Conservation (phyloP, 176 grass and related monocot species). For the Musa troglodytarum region DNA sequence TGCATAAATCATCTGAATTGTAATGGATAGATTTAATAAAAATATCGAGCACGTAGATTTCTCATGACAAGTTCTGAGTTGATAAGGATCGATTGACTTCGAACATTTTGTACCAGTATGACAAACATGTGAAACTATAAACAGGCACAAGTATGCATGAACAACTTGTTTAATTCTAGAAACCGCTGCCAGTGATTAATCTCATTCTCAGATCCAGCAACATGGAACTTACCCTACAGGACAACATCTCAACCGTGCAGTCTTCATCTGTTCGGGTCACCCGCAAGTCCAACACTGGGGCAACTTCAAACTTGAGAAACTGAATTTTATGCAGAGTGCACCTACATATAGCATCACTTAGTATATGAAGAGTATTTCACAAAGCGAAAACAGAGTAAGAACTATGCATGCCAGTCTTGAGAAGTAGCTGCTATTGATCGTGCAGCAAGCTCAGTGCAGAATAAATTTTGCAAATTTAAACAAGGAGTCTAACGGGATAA, state of each 20-base stretch:
- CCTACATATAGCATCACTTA: constrained; percentile 19
- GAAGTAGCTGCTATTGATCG: background rate
- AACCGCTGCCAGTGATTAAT: no score
- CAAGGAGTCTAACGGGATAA: background rate
- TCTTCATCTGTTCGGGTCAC: constrained; percentile 42
- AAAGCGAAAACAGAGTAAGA: background rate
- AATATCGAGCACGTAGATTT: no score
- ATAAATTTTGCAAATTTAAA: background rate
- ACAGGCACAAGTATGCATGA: no score
- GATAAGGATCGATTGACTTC: no score
- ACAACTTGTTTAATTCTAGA: no score
- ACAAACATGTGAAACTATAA: no score
- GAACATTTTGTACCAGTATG: no score
- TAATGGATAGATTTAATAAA: no score
- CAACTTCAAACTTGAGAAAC: constrained; percentile 60
- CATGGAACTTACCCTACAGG: constrained; percentile 43
- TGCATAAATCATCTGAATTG: no score
- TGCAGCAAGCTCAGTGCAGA: background rate
- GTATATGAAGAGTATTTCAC: background rate
- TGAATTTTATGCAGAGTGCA: constrained; percentile 65
- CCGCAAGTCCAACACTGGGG: constrained; percentile 64
- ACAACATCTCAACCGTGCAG: constrained; percentile 85
- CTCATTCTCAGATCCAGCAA: no score
- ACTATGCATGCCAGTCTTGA: background rate
- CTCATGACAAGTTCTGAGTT: no score